phyloP scores from a whole-genome alignment of 2,329 filamentous ascomycete species.

The Alternaria incomplexa region DNA sequence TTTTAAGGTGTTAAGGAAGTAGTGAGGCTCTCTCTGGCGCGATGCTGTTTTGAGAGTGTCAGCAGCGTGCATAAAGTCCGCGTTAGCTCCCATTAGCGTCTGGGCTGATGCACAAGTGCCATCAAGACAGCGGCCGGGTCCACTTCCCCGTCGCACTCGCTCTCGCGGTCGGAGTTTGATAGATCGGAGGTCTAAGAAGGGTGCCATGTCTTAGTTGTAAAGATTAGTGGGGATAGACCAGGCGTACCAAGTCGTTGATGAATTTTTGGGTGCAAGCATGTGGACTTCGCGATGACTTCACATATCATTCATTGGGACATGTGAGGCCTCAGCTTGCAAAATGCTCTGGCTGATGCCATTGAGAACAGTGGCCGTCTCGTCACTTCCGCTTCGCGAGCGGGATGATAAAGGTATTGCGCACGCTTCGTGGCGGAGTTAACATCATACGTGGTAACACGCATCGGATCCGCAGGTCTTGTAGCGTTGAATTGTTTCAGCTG shows the following conservation, averaged over 20 bases:
- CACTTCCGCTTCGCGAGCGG: not conserved
- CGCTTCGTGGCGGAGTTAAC: not conserved
- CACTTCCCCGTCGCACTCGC: not conserved
- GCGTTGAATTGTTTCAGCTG: not conserved
- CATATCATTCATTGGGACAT: not conserved
- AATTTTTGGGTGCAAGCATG: not conserved
- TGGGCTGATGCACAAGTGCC: not conserved
- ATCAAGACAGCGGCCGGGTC: not conserved
- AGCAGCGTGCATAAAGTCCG: conserved; percentile 9
- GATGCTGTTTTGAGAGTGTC: not conserved
- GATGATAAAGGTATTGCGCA: not conserved
- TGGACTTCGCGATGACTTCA: not conserved
- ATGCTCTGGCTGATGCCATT: not conserved
- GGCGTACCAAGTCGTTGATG: not conserved
- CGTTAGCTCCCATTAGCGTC: not conserved
- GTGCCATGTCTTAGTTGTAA: not conserved
- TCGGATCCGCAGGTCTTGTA: not conserved
- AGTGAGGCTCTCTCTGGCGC: not conserved
- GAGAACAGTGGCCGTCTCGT: not conserved
- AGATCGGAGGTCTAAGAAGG: not conserved
- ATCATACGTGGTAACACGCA: not conserved
- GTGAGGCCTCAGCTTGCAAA: not conserved
- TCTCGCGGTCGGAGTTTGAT: not conserved
- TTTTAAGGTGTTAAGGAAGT: not conserved
- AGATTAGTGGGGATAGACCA: not conserved